Conservation (phyloP, 1,139 yeast genomes). For the Hansenula sp. region DNA sequence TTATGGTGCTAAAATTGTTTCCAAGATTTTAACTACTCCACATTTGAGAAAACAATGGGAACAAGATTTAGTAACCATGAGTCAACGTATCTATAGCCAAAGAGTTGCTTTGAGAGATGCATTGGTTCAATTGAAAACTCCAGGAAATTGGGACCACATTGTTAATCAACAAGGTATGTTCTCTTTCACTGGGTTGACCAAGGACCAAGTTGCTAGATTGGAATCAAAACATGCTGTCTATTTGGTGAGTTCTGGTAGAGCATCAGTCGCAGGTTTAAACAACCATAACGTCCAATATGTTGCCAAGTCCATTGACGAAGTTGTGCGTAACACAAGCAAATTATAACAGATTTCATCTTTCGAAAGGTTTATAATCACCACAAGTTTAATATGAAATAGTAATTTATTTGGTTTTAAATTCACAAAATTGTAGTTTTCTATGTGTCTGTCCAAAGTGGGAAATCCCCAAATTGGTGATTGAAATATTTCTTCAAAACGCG, state of each 20-base stretch:
- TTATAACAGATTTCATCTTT: too few species aligned
- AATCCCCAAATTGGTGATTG: background rate
- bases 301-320: conserved; percentile 81
- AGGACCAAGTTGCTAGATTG: conserved; percentile 76
- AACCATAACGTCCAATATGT: conserved; percentile 74
- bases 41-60: conserved; percentile 78
- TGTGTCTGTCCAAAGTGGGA: too few species aligned
- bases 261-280: conserved; percentile 91
- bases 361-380: too few species aligned
- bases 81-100: conserved; percentile 78
- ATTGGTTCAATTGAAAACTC: conserved; percentile 65
- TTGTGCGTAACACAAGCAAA: conserved; percentile 44
- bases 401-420: too few species aligned
- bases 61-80: conserved; percentile 82
- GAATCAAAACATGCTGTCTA: conserved; percentile 78
- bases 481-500: background rate
- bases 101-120: conserved; percentile 61
- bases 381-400: too few species aligned
- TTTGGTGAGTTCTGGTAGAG: conserved; percentile 81
- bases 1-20: conserved; percentile 91
- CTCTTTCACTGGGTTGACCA: conserved; percentile 82
- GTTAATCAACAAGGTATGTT: conserved; percentile 95
- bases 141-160: conserved; percentile 93
- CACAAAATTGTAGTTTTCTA: too few species aligned
- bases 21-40: conserved; percentile 66